Percentiles rank a stretch among this genome's conserved stretches.
phyloP scores from a whole-genome alignment of 768 basidiomycete genomes.

The Tricholoma terreum region DNA sequence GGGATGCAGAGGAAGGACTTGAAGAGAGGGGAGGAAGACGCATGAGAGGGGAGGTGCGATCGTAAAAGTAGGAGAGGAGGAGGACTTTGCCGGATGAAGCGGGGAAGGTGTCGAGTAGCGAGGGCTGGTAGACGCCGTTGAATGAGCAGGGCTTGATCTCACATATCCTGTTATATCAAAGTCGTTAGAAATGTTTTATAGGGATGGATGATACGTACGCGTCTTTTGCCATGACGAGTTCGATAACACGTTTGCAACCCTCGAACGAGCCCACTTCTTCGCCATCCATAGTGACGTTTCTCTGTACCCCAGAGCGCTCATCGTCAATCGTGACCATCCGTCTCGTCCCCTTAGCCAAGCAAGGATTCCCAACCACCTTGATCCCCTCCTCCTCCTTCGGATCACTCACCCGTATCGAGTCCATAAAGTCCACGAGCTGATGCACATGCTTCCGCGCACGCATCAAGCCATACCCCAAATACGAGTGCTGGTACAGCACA shows the following conservation, averaged over 20 bases:
- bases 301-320: slow-evolving; percentile 32
- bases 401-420: slow-evolving; percentile 34
- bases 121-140: slow-evolving; percentile 96
- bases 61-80: slow-evolving; percentile 97
- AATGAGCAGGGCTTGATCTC: slow-evolving; percentile 94
- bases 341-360: slow-evolving; percentile 65
- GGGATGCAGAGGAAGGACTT: neutral
- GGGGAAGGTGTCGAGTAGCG: slow-evolving; percentile 78
- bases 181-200: no score
- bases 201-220: slow-evolving; percentile 52
- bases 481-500: slow-evolving; percentile 94
- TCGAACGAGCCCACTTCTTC: slow-evolving; percentile 80
- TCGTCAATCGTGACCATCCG: slow-evolving; percentile 64
- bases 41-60: slow-evolving; percentile 82
- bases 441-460: slow-evolving; percentile 81
- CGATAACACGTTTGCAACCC: slow-evolving; percentile 78
- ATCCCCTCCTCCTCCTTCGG: slow-evolving; percentile 13
- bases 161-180: slow-evolving; percentile 56
- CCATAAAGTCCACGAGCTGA: slow-evolving; percentile 86
- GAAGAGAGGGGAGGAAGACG: slow-evolving; percentile 1
- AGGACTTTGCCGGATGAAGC: slow-evolving; percentile 71
- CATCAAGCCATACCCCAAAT: slow-evolving; percentile 96
- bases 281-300: slow-evolving; percentile 84
- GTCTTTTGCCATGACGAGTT: slow-evolving; percentile 93
- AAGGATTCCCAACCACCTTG: slow-evolving; percentile 65